Evolutionary conservation across 1,284 basidiomycete species (phyloP), one percentile per base, ranked within the genome.

Genomic region (Stygiomarasmius scandens): DNA sequence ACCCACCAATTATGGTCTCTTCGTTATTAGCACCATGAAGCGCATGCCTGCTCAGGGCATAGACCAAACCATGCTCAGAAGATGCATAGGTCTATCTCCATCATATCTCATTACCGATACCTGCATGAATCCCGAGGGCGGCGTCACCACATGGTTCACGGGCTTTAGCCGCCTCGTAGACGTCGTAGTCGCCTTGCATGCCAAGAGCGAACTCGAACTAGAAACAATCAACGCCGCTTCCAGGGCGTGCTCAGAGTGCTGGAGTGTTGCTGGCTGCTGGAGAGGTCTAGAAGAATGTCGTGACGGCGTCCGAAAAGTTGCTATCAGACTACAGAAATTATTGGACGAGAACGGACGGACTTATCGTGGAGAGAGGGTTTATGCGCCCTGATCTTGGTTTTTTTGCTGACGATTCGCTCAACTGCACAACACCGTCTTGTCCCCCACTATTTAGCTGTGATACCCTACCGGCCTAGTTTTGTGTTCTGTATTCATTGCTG

Each of bases 221-320:
- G 86, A 87, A 61, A 92, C 90, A 2, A 71, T 92, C 45, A 85
- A 84, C 65, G 82, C 78, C 43, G 88, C 87, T 2, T 87, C 86
- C 58, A 85, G 82, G 64, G 88, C 90, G 6, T 92, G 90, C 67
- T 90, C 89, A 2, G 90, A 92, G 68, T 91, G 90, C 70, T 92
- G 90, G 90, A 84, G 78, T 16, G 82, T 85, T 3, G 82, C 85
- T 0, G 83, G 82, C 0, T 81, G 82, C 16, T 92, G 87, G 86
- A 75, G 80, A 29, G 86, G 84, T 19, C 71, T 91, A 60, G 82
- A 84, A 46, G 81, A 82, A 24, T 83, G 82, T 63, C 77, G 82
- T 58, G 82, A 83, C 12, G 78, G 78, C 4, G 82, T 92, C 23
- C 77, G 80, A 51, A 80, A 75, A 45, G 79, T 86, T 32, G 89